Conservation (phyloP, 768 basidiomycete species). For the Boletus subparvulus region DNA sequence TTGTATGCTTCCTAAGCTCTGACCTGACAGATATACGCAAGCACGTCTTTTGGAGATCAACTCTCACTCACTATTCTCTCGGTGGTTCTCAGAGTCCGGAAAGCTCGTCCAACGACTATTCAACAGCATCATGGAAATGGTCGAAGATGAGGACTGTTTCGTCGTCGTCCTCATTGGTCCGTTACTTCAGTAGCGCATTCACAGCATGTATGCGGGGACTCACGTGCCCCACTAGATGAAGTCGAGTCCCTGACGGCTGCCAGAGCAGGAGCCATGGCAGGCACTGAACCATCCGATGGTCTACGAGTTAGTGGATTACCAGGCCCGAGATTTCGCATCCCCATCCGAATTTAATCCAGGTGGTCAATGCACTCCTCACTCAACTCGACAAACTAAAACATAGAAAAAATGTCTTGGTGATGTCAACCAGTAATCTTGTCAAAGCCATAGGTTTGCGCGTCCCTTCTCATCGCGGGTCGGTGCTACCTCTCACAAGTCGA, state of each 20-base stretch:
- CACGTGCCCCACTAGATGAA: constrained; percentile 62
- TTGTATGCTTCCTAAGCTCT: not conserved
- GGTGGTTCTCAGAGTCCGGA: constrained; percentile 99
- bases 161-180: constrained; percentile 92
- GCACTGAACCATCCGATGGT: constrained; percentile 95
- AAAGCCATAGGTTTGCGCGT: constrained; percentile 80
- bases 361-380: constrained; percentile 95
- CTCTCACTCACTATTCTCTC: constrained; percentile 95
- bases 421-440: constrained; percentile 94
- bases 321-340: not conserved
- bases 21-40: constrained; percentile 66
- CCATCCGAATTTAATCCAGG: constrained; percentile 48
- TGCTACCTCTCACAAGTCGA: not conserved
- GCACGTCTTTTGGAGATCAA: constrained; percentile 94
- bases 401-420: constrained; percentile 89
- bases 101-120: constrained; percentile 96
- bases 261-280: constrained; percentile 89
- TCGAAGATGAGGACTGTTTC: constrained; percentile 89
- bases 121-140: constrained; percentile 82
- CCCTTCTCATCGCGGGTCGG: not conserved
- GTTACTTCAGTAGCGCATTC: constrained; percentile 1
- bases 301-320: constrained; percentile 60
- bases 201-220: constrained; percentile 5
- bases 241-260: constrained; percentile 96
- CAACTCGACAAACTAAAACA: constrained; percentile 95